Percentiles rank a stretch among this genome's conserved stretches.
phyloP scores from a whole-genome alignment of 176 grass and related monocot genomes.

The Ampelocalamus luodianensis region DNA sequence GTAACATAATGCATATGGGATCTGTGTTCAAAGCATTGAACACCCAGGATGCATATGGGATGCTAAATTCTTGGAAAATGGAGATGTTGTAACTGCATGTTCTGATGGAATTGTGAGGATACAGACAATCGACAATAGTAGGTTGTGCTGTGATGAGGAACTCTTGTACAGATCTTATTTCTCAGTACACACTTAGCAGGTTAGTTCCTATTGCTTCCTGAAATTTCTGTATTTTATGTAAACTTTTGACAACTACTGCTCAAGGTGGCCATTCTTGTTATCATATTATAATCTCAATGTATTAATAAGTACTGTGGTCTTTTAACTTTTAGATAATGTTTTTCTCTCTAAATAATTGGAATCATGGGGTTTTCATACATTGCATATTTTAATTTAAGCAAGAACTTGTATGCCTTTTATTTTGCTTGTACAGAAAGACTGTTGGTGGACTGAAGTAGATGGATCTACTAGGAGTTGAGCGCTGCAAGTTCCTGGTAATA shows the following conservation, averaged over 20 bases:
- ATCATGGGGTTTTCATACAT: neutral
- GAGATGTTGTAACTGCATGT: conserved; percentile 83
- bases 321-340: conserved; percentile 15
- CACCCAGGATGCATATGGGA: conserved; percentile 97
- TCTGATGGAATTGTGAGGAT: conserved; percentile 83
- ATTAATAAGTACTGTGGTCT: conserved; percentile 18
- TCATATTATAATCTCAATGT: neutral
- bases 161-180: conserved; percentile 75
- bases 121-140: conserved; percentile 65
- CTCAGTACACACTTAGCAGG: conserved; percentile 75
- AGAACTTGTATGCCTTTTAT: neutral
- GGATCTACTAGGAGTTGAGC: conserved; percentile 94
- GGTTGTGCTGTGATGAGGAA: conserved; percentile 63
- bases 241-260: neutral
- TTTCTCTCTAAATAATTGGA: neutral
- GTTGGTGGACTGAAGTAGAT: conserved; percentile 89
- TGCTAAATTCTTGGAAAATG: conserved; percentile 85
- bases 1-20: conserved; percentile 68
- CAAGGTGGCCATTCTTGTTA: conserved; percentile 17
- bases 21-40: conserved; percentile 85
- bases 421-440: conserved; percentile 67
- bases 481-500: conserved; percentile 88
- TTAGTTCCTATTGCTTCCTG: conserved; percentile 39
- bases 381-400: neutral
- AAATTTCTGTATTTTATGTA: conserved; percentile 3